phyloP scores from a whole-genome alignment of 1,284 basidiomycete species.

The Farysia itapuensis region DNA sequence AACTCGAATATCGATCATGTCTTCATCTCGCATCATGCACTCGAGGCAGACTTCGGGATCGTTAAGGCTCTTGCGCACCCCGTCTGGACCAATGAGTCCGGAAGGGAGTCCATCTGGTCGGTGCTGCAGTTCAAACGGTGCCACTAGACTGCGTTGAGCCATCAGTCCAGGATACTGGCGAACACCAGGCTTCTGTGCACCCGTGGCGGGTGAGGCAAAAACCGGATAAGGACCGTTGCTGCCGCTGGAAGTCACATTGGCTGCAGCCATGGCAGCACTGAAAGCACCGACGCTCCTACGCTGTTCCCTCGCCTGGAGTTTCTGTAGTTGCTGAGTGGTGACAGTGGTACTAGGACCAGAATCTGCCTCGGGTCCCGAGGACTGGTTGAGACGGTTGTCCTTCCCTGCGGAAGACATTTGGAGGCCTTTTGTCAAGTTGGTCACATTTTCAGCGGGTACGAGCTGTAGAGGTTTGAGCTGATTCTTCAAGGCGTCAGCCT shows the following conservation, averaged over 20 bases:
- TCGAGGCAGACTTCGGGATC: slow-evolving; percentile 84
- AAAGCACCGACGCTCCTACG: slow-evolving; percentile 47
- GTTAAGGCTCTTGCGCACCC: slow-evolving; percentile 47
- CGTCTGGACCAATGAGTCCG: slow-evolving; percentile 49
- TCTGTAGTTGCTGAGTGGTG: slow-evolving; percentile 53
- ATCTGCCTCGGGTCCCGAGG: not conserved
- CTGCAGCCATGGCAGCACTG: slow-evolving; percentile 44
- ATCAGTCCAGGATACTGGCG: slow-evolving; percentile 52
- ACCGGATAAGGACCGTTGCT: slow-evolving; percentile 52
- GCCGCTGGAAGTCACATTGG: slow-evolving; percentile 41
- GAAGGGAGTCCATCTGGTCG: slow-evolving; percentile 53
- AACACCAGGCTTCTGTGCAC: slow-evolving; percentile 20
- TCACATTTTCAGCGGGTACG: slow-evolving; percentile 27
- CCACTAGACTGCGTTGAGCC: slow-evolving; percentile 53
- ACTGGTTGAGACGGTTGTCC: not conserved
- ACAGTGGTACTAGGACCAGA: slow-evolving; percentile 3
- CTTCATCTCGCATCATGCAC: slow-evolving; percentile 97
- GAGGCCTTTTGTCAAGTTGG: slow-evolving; percentile 4
- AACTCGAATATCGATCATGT: slow-evolving; percentile 94
- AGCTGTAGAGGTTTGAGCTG: slow-evolving; percentile 46
- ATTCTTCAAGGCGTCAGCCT: slow-evolving; percentile 22
- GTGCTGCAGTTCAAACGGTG: slow-evolving; percentile 58
- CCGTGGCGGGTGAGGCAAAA: slow-evolving; percentile 30
- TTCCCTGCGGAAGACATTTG: not conserved
- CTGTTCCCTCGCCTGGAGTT: slow-evolving; percentile 44